Base-by-base conservation (phyloP, 176 grass and related monocot genomes). In the Eleusine coracana region DNA sequence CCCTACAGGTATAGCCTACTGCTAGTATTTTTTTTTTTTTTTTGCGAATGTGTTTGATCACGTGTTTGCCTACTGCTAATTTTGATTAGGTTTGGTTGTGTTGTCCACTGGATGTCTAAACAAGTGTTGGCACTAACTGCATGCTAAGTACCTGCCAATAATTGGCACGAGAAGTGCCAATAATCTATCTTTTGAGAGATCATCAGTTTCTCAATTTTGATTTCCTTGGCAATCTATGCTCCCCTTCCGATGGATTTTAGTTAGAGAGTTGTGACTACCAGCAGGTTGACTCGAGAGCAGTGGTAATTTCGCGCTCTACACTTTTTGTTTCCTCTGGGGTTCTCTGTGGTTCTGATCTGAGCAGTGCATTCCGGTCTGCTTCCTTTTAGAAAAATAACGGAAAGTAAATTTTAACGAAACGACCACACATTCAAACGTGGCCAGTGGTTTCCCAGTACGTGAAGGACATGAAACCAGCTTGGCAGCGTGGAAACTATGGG, bases 381-480 rank as follows among this genome's bases (percentile, higher is more conserved):
- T 18, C 34, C 56, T 34, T 59, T 42, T 10, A 3, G 7, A 12
- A 50, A 59, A 45, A 46, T 18, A 23, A n/a, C 21, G 6, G 66
- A 31, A 29, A 7, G 10, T 42, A 54, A 23, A 68, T 15, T 45
- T 56, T 10, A 3, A n/a, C 49, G 25, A 63, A 73, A 73, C 44
- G 56, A 64, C 20, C 58, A 27, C 10, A n/a, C 36, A 66, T 64
- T 64, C 17, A 65, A 28, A 28, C 21, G 7, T 12, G 1, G 51
- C 7, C 7, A 48, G 70, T 66, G 56, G 44, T 42, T 66, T 41
- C 48, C 31, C 29, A 65, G 80, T 64, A 65, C 70, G 6, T 50
- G 9, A 65, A 64, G 80, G 69, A 74, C 70, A 65, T 37, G 10
- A 58, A 74, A 74, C 80, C 40, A 69, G 71, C 28, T 59, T 72